Base-by-base conservation (phyloP, 495 filamentous ascomycete species). In the Penicillium coffeae region DNA sequence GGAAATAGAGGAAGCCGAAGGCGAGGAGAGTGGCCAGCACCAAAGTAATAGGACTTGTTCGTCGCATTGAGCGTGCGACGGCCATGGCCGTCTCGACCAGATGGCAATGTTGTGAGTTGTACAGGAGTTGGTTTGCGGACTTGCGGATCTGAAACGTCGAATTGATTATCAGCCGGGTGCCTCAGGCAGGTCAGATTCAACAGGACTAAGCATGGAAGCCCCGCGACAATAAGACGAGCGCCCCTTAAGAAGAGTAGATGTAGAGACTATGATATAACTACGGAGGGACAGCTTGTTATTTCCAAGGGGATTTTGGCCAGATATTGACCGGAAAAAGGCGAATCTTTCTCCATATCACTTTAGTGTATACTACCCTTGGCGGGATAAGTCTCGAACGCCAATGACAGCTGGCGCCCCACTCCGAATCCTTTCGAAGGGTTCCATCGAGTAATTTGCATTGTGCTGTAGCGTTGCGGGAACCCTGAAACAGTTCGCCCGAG, bases 41-140 rank as follows among this genome's bases (percentile, higher is more conserved):
- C 45, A 87, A 59, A 38, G 81, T 87, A 55, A 85, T 82, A 27
- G 84, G 82, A 61, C 77, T 87, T 54, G 82, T 78, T 47, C 84
- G 79, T 56, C 83, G 82, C 68, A 86, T 74, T 41, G 79, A 73
- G 63, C 78, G 76, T 55, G 77, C 71, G 50, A 74, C 63, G 65
- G 75, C 73, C 75, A 78, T 79, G 52, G 60, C 58, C 60, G 58
- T 49, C 55, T 38, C 39, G 39, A 45, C 36, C 45, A 40, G 38
- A 32, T 43, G 33, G 19, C 16, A 27, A 38, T 14, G 37, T 43
- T 48, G 52, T 30, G 38, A 46, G 45, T 36, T 48, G 48, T 45
- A 50, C 38, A 50, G 33, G 46, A 52, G 46, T 47, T 48, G 54
- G 42, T 21, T 35, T 20, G 18, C 37, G 40, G 20, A 34, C 21